phyloP scores from a whole-genome alignment of 2,329 filamentous ascomycete genomes.

The Xylaria sp. region DNA sequence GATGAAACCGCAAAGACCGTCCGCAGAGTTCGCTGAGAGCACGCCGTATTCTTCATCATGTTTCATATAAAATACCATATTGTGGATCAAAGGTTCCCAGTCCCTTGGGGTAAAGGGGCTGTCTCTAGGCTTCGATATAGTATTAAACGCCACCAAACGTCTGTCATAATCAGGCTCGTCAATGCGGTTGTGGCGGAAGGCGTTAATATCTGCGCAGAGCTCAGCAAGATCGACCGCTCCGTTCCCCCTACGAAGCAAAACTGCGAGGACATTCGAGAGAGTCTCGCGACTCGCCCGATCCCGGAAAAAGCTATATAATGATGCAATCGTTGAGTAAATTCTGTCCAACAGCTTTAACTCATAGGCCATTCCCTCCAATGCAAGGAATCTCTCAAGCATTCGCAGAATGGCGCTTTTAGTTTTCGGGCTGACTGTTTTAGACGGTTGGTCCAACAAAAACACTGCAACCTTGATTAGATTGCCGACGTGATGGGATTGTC shows the following conservation, averaged over 20 bases:
- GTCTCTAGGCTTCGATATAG: slow-evolving; percentile 69
- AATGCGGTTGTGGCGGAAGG: slow-evolving; percentile 72
- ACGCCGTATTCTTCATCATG: slow-evolving; percentile 89
- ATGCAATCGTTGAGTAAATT: slow-evolving; percentile 76
- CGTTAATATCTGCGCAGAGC: slow-evolving; percentile 81
- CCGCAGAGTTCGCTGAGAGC: slow-evolving; percentile 77
- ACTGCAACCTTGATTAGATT: slow-evolving; percentile 80
- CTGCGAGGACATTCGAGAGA: slow-evolving; percentile 73
- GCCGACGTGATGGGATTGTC: slow-evolving; percentile 71
- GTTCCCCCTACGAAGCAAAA: slow-evolving; percentile 69
- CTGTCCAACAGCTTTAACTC: slow-evolving; percentile 63
- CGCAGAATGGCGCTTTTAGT: slow-evolving; percentile 81
- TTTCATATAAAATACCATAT: slow-evolving; percentile 85
- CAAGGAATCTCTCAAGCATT: slow-evolving; percentile 81
- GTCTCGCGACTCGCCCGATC: slow-evolving; percentile 78
- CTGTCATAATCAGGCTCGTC: slow-evolving; percentile 89
- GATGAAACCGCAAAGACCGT: slow-evolving; percentile 79
- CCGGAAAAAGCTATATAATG: slow-evolving; percentile 88
- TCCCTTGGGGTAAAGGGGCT: slow-evolving; percentile 68
- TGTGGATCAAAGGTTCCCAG: slow-evolving; percentile 88
- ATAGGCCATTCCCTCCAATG: slow-evolving; percentile 62
- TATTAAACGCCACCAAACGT: slow-evolving; percentile 76
- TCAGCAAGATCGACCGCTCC: slow-evolving; percentile 66
- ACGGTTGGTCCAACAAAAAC: slow-evolving; percentile 84
- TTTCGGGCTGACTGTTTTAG: slow-evolving; percentile 78